Evolutionary conservation across 495 filamentous ascomycete species (phyloP).

Genomic region (Penicillium longicatenatum): DNA sequence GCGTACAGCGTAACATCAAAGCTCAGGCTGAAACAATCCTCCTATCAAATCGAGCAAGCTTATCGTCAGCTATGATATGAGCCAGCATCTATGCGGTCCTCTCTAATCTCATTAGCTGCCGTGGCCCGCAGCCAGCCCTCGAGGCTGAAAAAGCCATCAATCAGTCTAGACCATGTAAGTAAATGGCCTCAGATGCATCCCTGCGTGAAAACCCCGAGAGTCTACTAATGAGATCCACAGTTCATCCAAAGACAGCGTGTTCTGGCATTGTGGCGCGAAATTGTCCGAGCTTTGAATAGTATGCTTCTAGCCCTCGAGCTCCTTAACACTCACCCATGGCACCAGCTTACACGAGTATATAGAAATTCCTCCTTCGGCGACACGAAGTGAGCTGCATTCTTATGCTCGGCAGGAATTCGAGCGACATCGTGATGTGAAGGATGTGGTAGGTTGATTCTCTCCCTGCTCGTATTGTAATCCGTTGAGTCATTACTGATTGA

Average conservation of each 20-base stretch:
- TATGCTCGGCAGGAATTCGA: conserved; percentile 81
- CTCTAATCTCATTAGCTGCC: conserved; percentile 31
- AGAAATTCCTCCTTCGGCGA: conserved; percentile 48
- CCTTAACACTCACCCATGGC: not conserved
- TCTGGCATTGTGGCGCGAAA: conserved; percentile 42
- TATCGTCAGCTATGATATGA: conserved; percentile 60
- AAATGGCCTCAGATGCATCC: not conserved
- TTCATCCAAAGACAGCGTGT: conserved; percentile 48
- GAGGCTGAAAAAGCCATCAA: conserved; percentile 40
- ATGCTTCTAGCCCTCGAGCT: conserved; percentile 9
- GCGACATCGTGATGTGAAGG: conserved; percentile 67
- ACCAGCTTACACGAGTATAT: not conserved
- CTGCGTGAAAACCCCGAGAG: not conserved
- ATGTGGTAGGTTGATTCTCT: conserved; percentile 56
- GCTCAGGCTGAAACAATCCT: not conserved
- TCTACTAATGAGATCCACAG: conserved; percentile 24
- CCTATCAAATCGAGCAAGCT: not conserved
- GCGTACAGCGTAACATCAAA: conserved; percentile 10
- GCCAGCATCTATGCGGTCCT: conserved; percentile 56
- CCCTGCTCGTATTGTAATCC: not conserved
- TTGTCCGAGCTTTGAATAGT: conserved; percentile 43
- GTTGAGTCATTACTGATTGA: conserved; percentile 15
- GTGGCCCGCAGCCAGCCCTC: conserved; percentile 34
- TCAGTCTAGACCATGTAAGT: conserved; percentile 47
- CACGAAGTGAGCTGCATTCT: conserved; percentile 63